A percentile compares a stretch with the other conserved stretches of the same genome.
Conservation (phyloP, 345 rosid species). For the Camelina neglecta region DNA sequence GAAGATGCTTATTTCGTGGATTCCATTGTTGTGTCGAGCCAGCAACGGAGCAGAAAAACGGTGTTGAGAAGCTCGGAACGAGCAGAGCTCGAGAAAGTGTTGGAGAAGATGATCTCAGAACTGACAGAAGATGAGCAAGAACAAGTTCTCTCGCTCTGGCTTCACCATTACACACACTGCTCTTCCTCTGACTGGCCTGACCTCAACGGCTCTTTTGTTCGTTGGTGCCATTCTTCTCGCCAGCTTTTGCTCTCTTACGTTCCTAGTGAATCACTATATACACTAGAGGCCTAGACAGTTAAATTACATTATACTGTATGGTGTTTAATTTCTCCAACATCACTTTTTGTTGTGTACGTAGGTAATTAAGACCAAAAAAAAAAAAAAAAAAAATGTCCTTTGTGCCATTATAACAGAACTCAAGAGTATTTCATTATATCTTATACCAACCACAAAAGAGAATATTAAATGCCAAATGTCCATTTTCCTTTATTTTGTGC, state of each 20-base stretch:
- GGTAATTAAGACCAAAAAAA: no score
- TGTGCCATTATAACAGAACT: no score
- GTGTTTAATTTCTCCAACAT: no score
- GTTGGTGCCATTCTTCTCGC: conserved; percentile 81
- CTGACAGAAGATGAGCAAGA: conserved; percentile 67
- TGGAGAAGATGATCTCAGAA: conserved; percentile 66
- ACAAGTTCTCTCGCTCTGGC: conserved; percentile 80
- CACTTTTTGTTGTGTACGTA: no score
- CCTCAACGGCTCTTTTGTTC: conserved; percentile 62
- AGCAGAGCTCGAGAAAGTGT: conserved; percentile 57
- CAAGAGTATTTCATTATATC: no score
- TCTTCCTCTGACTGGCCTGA: conserved; percentile 93
- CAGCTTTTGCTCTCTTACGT: conserved; percentile 53
- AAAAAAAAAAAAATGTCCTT: no score
- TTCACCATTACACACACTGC: conserved; percentile 71
- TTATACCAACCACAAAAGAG: no score
- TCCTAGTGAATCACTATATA: no score
- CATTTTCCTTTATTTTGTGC: no score
- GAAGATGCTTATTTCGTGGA: conserved; percentile 76
- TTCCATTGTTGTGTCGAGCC: conserved; percentile 76
- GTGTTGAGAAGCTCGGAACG: conserved; percentile 58
- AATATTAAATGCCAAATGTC: no score
- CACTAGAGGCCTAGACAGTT: background rate
- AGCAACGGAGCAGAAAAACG: conserved; percentile 71
- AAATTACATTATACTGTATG: background rate